Conservation (phyloP, 1,284 basidiomycete species). For the Tylopilus sp. region DNA sequence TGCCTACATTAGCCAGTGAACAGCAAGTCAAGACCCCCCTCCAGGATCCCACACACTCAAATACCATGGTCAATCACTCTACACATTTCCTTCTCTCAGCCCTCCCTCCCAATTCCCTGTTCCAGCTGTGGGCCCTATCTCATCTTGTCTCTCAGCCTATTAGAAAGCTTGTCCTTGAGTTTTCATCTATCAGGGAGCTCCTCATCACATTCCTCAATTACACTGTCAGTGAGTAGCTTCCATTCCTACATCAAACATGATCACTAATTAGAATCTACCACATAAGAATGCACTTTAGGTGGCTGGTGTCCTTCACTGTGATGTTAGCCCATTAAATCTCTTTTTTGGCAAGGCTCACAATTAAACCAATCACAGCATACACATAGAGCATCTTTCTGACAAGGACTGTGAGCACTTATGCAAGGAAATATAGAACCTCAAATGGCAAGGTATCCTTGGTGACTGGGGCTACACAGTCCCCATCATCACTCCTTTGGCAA, state of each 20-base stretch:
- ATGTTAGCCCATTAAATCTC: constrained; percentile 12
- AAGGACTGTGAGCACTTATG: background rate
- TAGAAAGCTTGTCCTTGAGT: background rate
- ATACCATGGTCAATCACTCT: background rate
- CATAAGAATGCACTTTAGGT: constrained; percentile 4
- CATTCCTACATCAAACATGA: background rate
- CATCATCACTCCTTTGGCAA: background rate
- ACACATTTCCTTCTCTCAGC: constrained; percentile 3
- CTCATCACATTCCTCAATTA: constrained; percentile 6
- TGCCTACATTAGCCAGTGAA: constrained; percentile 13
- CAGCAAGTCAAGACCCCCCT: constrained; percentile 15
- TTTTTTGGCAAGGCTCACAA: background rate
- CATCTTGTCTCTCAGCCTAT: background rate
- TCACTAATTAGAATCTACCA: constrained; percentile 1
- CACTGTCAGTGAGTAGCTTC: background rate
- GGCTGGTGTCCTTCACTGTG: constrained; percentile 10
- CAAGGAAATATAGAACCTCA: background rate
- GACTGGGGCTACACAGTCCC: constrained; percentile 18
- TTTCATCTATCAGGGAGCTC: constrained; percentile 6
- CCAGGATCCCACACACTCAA: background rate
- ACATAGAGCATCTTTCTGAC: background rate
- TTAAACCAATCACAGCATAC: background rate
- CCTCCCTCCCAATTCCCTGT: background rate
- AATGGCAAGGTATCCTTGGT: constrained; percentile 3
- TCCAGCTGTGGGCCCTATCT: constrained; percentile 2